A percentile compares a stretch with the other conserved stretches of the same genome.
Conservation (phyloP, 2,329 filamentous ascomycete genomes). For the Macrophomina pseudophaseolina region DNA sequence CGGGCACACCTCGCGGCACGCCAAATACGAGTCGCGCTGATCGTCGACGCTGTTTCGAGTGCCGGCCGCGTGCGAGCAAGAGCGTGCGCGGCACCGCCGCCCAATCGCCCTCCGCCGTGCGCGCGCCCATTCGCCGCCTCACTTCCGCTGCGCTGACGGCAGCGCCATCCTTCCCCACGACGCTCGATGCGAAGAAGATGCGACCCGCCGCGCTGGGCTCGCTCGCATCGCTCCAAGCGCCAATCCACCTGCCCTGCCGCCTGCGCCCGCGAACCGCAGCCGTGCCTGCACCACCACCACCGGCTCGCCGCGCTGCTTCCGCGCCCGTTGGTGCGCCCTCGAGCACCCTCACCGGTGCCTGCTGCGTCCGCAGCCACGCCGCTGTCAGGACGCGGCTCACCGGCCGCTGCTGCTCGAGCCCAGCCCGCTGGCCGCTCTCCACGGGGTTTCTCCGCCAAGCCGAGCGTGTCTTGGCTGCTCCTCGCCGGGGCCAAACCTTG, state of each 20-base stretch:
- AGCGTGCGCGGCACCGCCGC: not conserved
- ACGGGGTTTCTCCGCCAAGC: slow-evolving; percentile 7
- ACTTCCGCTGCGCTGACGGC: slow-evolving; percentile 4
- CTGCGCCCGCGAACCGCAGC: slow-evolving; percentile 9
- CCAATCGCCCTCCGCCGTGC: not conserved
- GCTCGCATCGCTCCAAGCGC: slow-evolving; percentile 19
- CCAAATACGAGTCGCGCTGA: slow-evolving; percentile 20
- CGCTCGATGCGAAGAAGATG: slow-evolving; percentile 17
- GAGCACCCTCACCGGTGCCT: not conserved
- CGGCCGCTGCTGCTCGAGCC: not conserved
- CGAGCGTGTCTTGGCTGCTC: not conserved
- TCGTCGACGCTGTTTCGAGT: slow-evolving; percentile 22
- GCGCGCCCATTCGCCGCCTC: slow-evolving; percentile 13
- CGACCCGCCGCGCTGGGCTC: slow-evolving; percentile 14
- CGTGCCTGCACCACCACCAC: slow-evolving; percentile 12
- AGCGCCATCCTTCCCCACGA: slow-evolving; percentile 20
- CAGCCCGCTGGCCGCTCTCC: not conserved
- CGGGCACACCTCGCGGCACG: slow-evolving; percentile 1
- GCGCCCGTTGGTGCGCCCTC: slow-evolving; percentile 11
- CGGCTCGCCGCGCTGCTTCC: not conserved
- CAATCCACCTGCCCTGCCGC: not conserved
- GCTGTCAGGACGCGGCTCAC: slow-evolving; percentile 12
- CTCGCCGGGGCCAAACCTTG: slow-evolving; percentile 16
- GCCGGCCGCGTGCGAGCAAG: slow-evolving; percentile 15
- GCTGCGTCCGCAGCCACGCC: not conserved